Evolutionary conservation across 1,284 basidiomycete species (phyloP).

Genomic region (Stygiomarasmius scandens): DNA sequence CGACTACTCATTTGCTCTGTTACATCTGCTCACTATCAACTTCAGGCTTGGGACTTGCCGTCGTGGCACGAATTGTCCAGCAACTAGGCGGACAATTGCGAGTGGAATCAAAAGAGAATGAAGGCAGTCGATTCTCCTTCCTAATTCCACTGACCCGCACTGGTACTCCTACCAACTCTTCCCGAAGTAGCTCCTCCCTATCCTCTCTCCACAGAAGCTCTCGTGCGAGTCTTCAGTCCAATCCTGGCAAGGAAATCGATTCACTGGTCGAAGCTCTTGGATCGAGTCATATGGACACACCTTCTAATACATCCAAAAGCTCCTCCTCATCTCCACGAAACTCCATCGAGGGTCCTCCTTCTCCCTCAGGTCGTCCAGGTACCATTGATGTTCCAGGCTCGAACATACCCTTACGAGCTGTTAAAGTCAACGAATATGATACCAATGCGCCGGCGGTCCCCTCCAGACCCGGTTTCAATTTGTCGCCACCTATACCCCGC

Average conservation of each 20-base stretch:
- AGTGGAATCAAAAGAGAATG: constrained; percentile 70
- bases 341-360: background rate
- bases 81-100: constrained; percentile 81
- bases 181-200: constrained; percentile 20
- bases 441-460: constrained; percentile 25
- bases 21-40: background rate
- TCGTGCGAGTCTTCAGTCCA: constrained; percentile 18
- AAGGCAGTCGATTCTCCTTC: constrained; percentile 79
- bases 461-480: background rate
- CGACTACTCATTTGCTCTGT: background rate
- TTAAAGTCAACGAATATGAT: constrained; percentile 43
- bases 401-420: constrained; percentile 39
- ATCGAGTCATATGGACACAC: constrained; percentile 37
- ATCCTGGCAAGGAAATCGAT: constrained; percentile 53
- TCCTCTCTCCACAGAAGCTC: constrained; percentile 16
- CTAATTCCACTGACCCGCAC: constrained; percentile 55
- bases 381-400: constrained; percentile 38
- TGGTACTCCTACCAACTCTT: constrained; percentile 24
- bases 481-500: background rate
- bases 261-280: constrained; percentile 70
- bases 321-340: constrained; percentile 1
- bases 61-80: constrained; percentile 83
- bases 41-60: constrained; percentile 76
- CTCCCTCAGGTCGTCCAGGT: constrained; percentile 21
- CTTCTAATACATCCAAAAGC: background rate